Conservation (phyloP, 2,329 filamentous ascomycete species). For the Furcasterigmium sp. region DNA sequence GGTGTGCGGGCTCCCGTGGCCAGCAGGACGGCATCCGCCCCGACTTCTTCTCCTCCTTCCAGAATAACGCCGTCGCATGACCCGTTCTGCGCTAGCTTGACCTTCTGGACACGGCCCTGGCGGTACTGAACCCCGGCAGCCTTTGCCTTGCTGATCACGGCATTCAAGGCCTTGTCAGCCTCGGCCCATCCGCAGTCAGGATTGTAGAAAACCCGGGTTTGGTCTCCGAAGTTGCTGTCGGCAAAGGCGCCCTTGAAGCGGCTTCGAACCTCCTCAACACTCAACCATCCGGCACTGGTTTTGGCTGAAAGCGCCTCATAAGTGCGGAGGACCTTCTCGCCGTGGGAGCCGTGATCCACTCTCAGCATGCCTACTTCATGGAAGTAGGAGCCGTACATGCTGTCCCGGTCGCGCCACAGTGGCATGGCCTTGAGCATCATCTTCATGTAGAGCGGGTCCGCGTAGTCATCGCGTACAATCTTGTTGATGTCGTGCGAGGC, state of each 20-base stretch:
- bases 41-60: conserved; percentile 36
- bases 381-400: conserved; percentile 48
- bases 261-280: conserved; percentile 45
- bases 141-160: conserved; percentile 46
- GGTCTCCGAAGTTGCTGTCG: conserved; percentile 49
- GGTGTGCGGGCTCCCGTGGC: conserved; percentile 54
- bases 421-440: conserved; percentile 34
- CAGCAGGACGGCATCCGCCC: conserved; percentile 48
- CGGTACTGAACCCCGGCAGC: conserved; percentile 52
- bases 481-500: conserved; percentile 43
- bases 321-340: conserved; percentile 34
- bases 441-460: conserved; percentile 31
- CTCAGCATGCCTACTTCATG: conserved; percentile 52
- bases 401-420: conserved; percentile 30
- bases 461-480: conserved; percentile 37
- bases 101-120: conserved; percentile 38
- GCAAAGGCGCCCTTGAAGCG: conserved; percentile 53
- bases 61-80: conserved; percentile 44
- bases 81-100: conserved; percentile 41
- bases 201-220: conserved; percentile 52
- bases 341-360: conserved; percentile 34
- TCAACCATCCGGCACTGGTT: conserved; percentile 33
- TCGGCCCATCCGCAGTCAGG: conserved; percentile 54
- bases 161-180: conserved; percentile 49
- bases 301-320: conserved; percentile 29